Evolutionary conservation across 352 stramenopile species (phyloP).

Genomic region (Globisporangium cylindrosporum): DNA sequence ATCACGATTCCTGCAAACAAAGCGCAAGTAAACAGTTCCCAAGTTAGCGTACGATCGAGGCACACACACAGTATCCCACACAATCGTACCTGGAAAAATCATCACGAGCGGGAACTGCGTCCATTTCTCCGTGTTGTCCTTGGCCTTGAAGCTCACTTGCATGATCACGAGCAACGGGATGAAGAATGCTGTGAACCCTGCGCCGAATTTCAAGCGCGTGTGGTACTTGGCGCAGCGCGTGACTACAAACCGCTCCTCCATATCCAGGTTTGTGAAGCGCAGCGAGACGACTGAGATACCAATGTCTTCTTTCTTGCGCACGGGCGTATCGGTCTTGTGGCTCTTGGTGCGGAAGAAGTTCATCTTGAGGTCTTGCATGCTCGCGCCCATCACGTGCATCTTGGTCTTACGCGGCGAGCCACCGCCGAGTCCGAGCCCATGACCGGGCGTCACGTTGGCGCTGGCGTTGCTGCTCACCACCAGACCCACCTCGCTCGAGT

Average conservation of each 20-base stretch:
- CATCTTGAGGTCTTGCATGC: conserved; percentile 65
- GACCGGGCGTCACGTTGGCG: conserved; percentile 9
- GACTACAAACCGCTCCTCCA: conserved; percentile 59
- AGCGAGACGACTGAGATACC: conserved; percentile 72
- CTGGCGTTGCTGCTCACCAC: conserved; percentile 33
- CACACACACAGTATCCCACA: not conserved
- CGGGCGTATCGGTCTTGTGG: conserved; percentile 20
- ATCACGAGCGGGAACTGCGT: conserved; percentile 69
- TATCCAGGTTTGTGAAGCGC: conserved; percentile 62
- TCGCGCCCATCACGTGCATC: conserved; percentile 48
- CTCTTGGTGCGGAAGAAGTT: conserved; percentile 63
- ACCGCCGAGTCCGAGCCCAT: conserved; percentile 3
- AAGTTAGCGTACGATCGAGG: not conserved
- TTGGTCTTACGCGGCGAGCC: conserved; percentile 34
- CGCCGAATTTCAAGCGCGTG: conserved; percentile 67
- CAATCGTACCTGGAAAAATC: conserved; percentile 60
- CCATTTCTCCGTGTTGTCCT: conserved; percentile 62
- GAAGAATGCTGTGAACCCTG: conserved; percentile 75
- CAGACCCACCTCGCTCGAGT: conserved; percentile 25
- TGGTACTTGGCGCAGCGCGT: conserved; percentile 65
- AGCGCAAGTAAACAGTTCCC: not conserved
- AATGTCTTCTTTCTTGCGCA: conserved; percentile 73
- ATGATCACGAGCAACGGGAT: conserved; percentile 85
- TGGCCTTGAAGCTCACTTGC: conserved; percentile 80
- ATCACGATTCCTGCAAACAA: conserved; percentile 50